Conservation (phyloP, 179 eudicot species). For the Spinacia oleracea region DNA sequence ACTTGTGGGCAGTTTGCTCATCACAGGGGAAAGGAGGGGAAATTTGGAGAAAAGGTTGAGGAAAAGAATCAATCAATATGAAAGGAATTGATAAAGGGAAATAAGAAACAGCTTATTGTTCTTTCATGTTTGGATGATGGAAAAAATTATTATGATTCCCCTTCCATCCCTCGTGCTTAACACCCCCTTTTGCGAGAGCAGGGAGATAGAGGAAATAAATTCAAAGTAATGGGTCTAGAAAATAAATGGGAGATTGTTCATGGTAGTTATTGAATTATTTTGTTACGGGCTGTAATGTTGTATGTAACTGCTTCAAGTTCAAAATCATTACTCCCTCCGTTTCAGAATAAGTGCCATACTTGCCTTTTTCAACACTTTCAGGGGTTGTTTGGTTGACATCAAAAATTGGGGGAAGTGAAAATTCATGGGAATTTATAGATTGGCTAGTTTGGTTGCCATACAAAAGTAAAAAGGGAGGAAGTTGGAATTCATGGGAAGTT, state of each 20-base stretch:
- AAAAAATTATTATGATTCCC: not conserved
- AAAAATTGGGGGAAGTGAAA: too few relatives aligned
- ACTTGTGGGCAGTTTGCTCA: too few relatives aligned
- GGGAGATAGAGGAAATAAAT: not conserved
- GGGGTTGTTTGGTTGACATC: too few relatives aligned
- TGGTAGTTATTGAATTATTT: not conserved
- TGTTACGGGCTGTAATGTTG: not conserved
- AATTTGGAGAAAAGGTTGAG: not conserved
- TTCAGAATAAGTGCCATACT: too few relatives aligned
- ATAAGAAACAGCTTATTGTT: not conserved
- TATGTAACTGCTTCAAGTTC: not conserved
- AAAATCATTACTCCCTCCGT: too few relatives aligned
- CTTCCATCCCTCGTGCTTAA: not conserved
- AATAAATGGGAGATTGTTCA: not conserved
- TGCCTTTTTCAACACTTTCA: too few relatives aligned
- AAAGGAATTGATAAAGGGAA: not conserved
- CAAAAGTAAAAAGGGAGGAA: too few relatives aligned
- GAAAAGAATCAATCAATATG: not conserved
- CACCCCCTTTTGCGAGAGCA: not conserved
- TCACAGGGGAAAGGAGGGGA: too few relatives aligned
- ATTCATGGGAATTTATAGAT: too few relatives aligned
- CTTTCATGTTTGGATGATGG: not conserved
- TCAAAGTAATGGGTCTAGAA: not conserved
- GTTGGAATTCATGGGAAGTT: too few relatives aligned
- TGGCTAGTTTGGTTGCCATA: too few relatives aligned